Evolutionary conservation across 805 yeast genomes (phyloP).

Genomic region (Saccharomycopsis amapae): DNA sequence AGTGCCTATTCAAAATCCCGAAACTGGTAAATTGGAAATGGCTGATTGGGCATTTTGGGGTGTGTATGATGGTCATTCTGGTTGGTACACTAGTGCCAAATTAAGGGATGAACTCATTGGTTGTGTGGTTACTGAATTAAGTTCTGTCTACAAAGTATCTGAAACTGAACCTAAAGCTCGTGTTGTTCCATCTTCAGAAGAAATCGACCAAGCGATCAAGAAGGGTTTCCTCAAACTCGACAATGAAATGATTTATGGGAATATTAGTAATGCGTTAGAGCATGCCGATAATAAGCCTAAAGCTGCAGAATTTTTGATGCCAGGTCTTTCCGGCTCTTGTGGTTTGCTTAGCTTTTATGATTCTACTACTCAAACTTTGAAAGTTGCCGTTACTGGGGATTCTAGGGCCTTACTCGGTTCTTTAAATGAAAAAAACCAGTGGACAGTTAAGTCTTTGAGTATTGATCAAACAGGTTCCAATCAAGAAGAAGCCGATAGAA

Average conservation of each 20-base stretch:
- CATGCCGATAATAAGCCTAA: conserved; percentile 56
- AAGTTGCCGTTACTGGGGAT: conserved; percentile 95
- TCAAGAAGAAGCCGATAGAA: conserved; percentile 75
- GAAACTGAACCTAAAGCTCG: conserved; percentile 30
- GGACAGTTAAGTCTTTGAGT: conserved; percentile 84
- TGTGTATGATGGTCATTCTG: conserved; percentile 94
- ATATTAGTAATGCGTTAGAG: conserved; percentile 60
- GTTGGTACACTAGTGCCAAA: conserved; percentile 88
- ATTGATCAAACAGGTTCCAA: conserved; percentile 94
- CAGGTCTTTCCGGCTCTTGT: conserved; percentile 94
- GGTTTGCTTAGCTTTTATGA: conserved; percentile 85
- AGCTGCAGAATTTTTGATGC: conserved; percentile 72
- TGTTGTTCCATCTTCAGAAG: conserved; percentile 51
- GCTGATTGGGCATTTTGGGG: conserved; percentile 93
- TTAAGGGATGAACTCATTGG: conserved; percentile 72
- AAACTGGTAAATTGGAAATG: conserved; percentile 36
- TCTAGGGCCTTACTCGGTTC: conserved; percentile 87
- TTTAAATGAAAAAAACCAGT: conserved; percentile 51
- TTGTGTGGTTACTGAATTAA: conserved; percentile 70
- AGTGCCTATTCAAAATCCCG: conserved; percentile 62
- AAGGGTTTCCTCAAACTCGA: conserved; percentile 78
- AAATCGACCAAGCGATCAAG: conserved; percentile 72
- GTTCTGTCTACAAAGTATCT: conserved; percentile 40
- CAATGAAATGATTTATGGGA: conserved; percentile 73
- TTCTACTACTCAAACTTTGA: conserved; percentile 57